These are phyloP conservation scores for Mollisiaceae sp. DNA, from an alignment of 2,329 filamentous ascomycete species.

Conservation along the genomic window DNA sequence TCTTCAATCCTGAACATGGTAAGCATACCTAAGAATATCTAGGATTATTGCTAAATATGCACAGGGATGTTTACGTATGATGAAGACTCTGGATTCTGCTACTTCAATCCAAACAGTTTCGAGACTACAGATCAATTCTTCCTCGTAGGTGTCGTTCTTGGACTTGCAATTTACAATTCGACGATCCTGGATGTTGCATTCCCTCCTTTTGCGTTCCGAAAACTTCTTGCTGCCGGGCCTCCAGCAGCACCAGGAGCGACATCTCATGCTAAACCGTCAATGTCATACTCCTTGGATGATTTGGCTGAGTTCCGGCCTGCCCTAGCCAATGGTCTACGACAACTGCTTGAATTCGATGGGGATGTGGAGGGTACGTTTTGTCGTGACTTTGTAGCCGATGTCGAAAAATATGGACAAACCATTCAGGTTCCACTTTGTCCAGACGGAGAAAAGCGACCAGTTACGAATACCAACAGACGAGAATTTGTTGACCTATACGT, in stretches of 20 bases:
- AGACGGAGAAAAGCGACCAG: constrained; percentile 73
- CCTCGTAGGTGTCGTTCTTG: constrained; percentile 84
- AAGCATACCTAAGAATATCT: constrained; percentile 41
- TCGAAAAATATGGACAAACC: constrained; percentile 76
- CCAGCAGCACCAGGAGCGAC: constrained; percentile 58
- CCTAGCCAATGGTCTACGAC: constrained; percentile 75
- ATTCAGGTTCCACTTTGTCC: constrained; percentile 72
- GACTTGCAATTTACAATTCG: constrained; percentile 92
- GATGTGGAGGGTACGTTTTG: constrained; percentile 82
- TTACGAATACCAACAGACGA: constrained; percentile 82
- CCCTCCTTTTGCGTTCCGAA: constrained; percentile 88
- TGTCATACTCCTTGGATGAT: constrained; percentile 80
- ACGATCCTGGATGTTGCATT: constrained; percentile 89
- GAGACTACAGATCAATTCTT: constrained; percentile 93
- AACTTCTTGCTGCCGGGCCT: constrained; percentile 80
- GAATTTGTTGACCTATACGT: constrained; percentile 90
- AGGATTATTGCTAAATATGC: constrained; percentile 23
- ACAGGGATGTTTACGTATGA: constrained; percentile 91
- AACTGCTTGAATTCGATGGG: constrained; percentile 82
- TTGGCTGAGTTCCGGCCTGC: constrained; percentile 80
- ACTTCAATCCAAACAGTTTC: constrained; percentile 90
- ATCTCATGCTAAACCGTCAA: constrained; percentile 62
- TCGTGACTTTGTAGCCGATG: constrained; percentile 78
- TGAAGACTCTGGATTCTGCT: constrained; percentile 87
- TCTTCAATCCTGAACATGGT: constrained; percentile 92